Evolutionary conservation across 2,329 filamentous ascomycete species (phyloP).

Genomic region (Setomelanomma holmii): DNA sequence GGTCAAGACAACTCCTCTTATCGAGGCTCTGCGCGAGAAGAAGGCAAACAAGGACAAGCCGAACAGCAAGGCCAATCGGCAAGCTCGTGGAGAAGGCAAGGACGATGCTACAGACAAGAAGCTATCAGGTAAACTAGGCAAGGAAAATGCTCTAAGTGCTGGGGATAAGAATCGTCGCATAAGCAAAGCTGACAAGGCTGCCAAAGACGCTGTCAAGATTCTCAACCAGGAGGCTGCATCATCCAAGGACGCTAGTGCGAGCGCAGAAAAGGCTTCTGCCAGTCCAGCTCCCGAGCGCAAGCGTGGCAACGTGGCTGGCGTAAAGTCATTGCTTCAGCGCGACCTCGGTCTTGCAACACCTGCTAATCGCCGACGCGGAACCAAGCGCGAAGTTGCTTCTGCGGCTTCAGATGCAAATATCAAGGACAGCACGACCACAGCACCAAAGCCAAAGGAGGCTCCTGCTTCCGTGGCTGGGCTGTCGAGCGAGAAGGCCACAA

Average conservation of each 20-base stretch:
- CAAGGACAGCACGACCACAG: slow-evolving; percentile 34
- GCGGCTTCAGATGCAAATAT: slow-evolving; percentile 28
- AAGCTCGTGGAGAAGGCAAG: slow-evolving; percentile 66
- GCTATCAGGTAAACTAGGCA: slow-evolving; percentile 40
- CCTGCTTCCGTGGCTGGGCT: slow-evolving; percentile 18
- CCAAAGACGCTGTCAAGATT: slow-evolving; percentile 68
- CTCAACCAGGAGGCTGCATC: slow-evolving; percentile 58
- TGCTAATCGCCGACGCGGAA: slow-evolving; percentile 52
- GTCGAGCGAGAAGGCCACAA: slow-evolving; percentile 31
- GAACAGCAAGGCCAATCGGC: slow-evolving; percentile 62
- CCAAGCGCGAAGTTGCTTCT: slow-evolving; percentile 44
- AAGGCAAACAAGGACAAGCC: slow-evolving; percentile 76
- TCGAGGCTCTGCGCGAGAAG: slow-evolving; percentile 90
- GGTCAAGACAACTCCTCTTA: slow-evolving; percentile 82
- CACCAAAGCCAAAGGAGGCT: slow-evolving; percentile 40
- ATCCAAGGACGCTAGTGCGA: slow-evolving; percentile 33
- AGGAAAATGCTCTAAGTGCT: slow-evolving; percentile 35
- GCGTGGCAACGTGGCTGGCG: slow-evolving; percentile 60
- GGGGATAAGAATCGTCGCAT: slow-evolving; percentile 50
- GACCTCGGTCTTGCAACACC: slow-evolving; percentile 63
- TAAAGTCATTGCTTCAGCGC: slow-evolving; percentile 67
- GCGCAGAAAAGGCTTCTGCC: slow-evolving; percentile 47
- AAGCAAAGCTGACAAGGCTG: slow-evolving; percentile 61
- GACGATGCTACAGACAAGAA: slow-evolving; percentile 62
- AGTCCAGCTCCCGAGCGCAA: slow-evolving; percentile 56